Evolutionary conservation across 306 rosid species (phyloP), one percentile per base, ranked within the genome.

Genomic region (Cucumis hystrix): DNA sequence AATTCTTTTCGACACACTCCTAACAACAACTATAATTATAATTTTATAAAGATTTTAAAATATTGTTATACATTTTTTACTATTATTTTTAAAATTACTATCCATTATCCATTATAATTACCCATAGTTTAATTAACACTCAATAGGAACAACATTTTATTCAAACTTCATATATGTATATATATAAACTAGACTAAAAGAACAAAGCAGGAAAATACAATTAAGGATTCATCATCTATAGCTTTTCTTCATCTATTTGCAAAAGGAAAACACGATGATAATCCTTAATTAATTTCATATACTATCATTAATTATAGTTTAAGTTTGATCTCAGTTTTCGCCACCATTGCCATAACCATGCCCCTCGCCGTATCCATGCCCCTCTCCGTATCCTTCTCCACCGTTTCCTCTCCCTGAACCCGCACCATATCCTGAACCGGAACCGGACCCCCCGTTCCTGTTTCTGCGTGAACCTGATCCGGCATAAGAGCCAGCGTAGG

Each of bases 351-450:
- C 74, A 67, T 18, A 67, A 4, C 55, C 74, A 41, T 40, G 55
- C 7, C 74, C 74, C 55, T 67, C 54, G 33, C 63, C 63, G 63
- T 58, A 57, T 1, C 69, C 69, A 28, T 62, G 17, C 6, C 69
- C 69, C 1, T 62, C 9, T 11, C 68, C 68, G 6, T 30, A 15
- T 25, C 69, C 69, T 13, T 30, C 30, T 28, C 30, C 65, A 1
- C 56, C 68, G 64, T 15, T 21, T 47, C 76, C 55, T 35, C n/a
- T 74, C 2, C 65, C 51, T 1, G 69, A 33, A 3, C 72, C 71
- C 17, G 47, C 77, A 57, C 80, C 84, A 67, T 75, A 45, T 0
- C 82, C 83, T 2, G 74, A 72, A 2, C 81, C 67, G 1, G 82
- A 79, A 12, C 91, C 91, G 0, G 79, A 78, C 25, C 25, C 25